Evolutionary conservation across 805 yeast species (phyloP), one percentile per base, ranked within the genome.

Genomic region (Torulaspora delbrueckii): DNA sequence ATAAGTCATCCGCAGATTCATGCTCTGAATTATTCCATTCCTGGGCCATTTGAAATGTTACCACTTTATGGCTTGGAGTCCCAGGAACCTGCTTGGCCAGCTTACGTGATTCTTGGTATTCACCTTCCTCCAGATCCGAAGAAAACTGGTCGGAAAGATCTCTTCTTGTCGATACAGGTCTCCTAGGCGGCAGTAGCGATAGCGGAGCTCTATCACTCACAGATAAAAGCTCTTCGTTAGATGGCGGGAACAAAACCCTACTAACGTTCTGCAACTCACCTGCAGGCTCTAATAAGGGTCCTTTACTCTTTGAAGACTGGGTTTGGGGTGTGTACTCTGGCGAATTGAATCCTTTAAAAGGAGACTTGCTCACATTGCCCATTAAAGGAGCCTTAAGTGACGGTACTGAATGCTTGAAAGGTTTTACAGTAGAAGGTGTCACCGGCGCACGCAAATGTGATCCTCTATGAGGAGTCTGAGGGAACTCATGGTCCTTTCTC

Each of bases 41-140:
- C 22, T 51, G 46, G 3, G 68, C 63, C 41, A 65, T 46, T 14
- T 63, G 62, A 34, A 57, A 57, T 4, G 68, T 59, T 8, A 69
- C 64, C 3, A 70, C 37, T 35, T 62, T 63, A 32, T 62, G 62
- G 35, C 62, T 56, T 8, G 75, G 75, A 0, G 75, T 71, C 2
- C 62, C 62, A 1, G 66, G 65, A 8, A 39, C 51, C 14, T 50
- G 53, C 34, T 53, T 57, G 26, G 55, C 34, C n/a, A 35, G 48
- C 37, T 54, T 54, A 16, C 37, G 38, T 3, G 24, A n/a, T n/a
- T 39, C 52, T 7, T 43, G 44, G 18, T 38, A 50, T 6, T 54
- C 55, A 2, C 52, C 47, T 10, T 52, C 57, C 18, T 52, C 51
- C 34, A 40, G 46, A n/a, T n/a, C 34, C 27, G 18, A n/a, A 12